Evolutionary conservation across 1,284 basidiomycete genomes (phyloP).

Genomic region (Dichomitus squalens): DNA sequence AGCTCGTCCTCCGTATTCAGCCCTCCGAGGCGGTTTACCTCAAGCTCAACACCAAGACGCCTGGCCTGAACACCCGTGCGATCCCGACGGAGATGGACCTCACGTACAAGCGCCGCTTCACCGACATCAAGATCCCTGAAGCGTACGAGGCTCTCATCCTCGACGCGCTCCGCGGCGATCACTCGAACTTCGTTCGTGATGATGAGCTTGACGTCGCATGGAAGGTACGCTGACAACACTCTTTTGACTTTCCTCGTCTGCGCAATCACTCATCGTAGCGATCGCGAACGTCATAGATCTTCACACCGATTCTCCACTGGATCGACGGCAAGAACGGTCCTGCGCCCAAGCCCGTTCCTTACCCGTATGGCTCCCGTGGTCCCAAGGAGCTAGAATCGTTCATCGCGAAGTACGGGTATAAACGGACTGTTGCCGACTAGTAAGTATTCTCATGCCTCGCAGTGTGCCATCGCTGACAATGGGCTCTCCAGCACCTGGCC

Average conservation of each 20-base stretch:
- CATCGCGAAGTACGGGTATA: conserved; percentile 78
- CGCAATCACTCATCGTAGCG: not conserved
- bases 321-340: conserved; percentile 77
- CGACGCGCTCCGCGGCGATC: conserved; percentile 87
- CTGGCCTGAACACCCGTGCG: conserved; percentile 86
- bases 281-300: conserved; percentile 62
- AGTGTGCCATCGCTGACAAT: not conserved
- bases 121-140: conserved; percentile 87
- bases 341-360: conserved; percentile 71
- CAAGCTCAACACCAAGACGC: conserved; percentile 93
- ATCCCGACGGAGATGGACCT: conserved; percentile 96
- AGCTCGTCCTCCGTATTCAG: conserved; percentile 94
- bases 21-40: conserved; percentile 94
- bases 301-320: conserved; percentile 94
- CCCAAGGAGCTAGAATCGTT: conserved; percentile 83
- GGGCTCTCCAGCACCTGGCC: conserved; percentile 27
- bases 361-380: conserved; percentile 93
- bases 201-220: conserved; percentile 95
- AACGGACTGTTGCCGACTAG: conserved; percentile 70
- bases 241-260: not conserved
- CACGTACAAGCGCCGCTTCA: conserved; percentile 94
- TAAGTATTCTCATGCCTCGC: conserved; percentile 48
- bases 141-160: conserved; percentile 93
- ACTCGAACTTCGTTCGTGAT: conserved; percentile 92
- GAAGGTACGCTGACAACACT: conserved; percentile 67